Conservation (phyloP, 495 filamentous ascomycete species). For the Sordaria brevicollis region DNA sequence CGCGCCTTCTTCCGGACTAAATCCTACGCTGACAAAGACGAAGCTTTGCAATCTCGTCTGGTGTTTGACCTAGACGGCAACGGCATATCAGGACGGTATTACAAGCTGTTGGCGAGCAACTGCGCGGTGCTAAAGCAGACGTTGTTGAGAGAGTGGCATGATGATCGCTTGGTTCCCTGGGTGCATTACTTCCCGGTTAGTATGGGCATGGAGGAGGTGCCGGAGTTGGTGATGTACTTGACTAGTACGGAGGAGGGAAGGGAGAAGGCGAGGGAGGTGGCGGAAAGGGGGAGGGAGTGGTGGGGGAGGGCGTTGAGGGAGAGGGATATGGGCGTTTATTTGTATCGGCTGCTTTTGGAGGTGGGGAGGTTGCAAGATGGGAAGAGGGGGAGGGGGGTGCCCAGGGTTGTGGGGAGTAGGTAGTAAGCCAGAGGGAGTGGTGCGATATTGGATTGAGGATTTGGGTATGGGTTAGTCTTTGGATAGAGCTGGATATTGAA, state of each 20-base stretch:
- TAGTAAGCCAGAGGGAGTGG: background rate
- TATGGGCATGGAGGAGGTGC: slow-evolving; percentile 3
- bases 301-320: slow-evolving; percentile 50
- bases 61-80: slow-evolving; percentile 49
- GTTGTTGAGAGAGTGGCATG: slow-evolving; percentile 48
- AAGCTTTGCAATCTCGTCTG: slow-evolving; percentile 12
- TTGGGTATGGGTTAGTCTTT: background rate
- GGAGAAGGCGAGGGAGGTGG: slow-evolving; percentile 20
- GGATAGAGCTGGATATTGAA: no score
- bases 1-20: slow-evolving; percentile 9
- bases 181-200: slow-evolving; percentile 18
- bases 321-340: slow-evolving; percentile 67
- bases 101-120: slow-evolving; percentile 34
- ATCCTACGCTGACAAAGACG: slow-evolving; percentile 10
- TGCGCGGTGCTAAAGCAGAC: slow-evolving; percentile 37
- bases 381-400: slow-evolving; percentile 7
- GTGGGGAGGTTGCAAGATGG: slow-evolving; percentile 60
- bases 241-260: slow-evolving; percentile 20
- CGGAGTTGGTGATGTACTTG: slow-evolving; percentile 31
- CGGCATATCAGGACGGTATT: slow-evolving; percentile 40
- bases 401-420: background rate
- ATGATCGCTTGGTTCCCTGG: slow-evolving; percentile 37
- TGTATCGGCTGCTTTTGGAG: slow-evolving; percentile 59
- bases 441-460: no score
- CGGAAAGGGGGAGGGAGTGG: slow-evolving; percentile 51